Base-by-base conservation (phyloP, 257 asterid genomes). In the Solanum piurae region DNA sequence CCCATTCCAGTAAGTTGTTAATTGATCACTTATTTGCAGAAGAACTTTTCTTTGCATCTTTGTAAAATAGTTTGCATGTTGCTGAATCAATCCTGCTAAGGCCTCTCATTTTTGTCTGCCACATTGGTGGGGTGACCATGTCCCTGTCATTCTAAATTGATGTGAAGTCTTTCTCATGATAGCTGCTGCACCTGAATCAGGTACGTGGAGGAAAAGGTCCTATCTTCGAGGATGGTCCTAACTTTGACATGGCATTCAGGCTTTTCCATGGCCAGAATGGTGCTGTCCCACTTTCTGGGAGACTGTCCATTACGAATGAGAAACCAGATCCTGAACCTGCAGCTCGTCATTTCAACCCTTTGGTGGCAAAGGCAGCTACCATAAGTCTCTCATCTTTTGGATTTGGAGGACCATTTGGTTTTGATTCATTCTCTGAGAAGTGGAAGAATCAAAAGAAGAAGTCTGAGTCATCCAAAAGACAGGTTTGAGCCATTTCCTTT, bases 231-330 rank as follows among this genome's bases (percentile, higher is more conserved):
- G 99, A 96, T 92, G 99, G 97, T 82, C 95, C 97, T 89, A 95
- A 96, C 91, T 96, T 96, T 89, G 98, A 94, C 83, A 91, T 88
- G 93, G 97, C 99, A 38, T 96, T 96, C 89, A 93, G 95, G 89
- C 94, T 95, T 89, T 96, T 96, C 92, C 99, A 96, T 85, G 99
- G 99, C 89, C 95, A 96, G 91, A 93, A 94, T 62, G 98, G 99
- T 42, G 98, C 93, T 21, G 98, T 96, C 79, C 99, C 98, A 7
- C 98, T 96, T 85, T 91, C 98, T 10, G 96, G 92, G 87, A 94
- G 91, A 83, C 89, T 94, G 44, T 91, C 89, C 49, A 5, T 88
- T 87, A 87, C 87, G 52, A 74, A 90, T 73, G 96, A 91, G 90
- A 93, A 90, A 86, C 80, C 89, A 68, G 91, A 83, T 38, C 86